A percentile compares a stretch with the other conserved stretches of the same genome.
Evolutionary conservation across 2,329 filamentous ascomycete species (phyloP).

Genomic region (Clonostachys byssicola): DNA sequence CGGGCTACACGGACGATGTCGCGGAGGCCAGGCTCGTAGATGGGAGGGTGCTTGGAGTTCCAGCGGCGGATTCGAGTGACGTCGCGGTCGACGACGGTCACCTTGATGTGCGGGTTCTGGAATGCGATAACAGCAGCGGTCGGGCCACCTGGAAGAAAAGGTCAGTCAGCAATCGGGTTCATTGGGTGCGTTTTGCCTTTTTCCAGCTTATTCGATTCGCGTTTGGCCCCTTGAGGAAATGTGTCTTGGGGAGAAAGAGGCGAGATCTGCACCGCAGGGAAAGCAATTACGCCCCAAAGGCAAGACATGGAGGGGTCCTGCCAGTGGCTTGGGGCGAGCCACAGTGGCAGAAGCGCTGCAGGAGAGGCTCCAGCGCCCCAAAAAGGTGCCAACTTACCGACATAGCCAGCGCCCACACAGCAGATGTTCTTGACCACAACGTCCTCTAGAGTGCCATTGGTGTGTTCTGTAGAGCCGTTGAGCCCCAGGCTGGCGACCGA

Average conservation of each 20-base stretch:
- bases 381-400: slow-evolving; percentile 47
- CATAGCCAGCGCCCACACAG: slow-evolving; percentile 73
- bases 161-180: not conserved
- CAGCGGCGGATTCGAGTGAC: slow-evolving; percentile 62
- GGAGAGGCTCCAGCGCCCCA: no score
- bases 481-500: slow-evolving; percentile 22
- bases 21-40: slow-evolving; percentile 69
- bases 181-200: no score
- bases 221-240: not conserved
- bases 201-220: no score
- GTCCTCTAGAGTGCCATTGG: slow-evolving; percentile 19
- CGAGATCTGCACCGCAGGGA: not conserved
- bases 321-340: not conserved
- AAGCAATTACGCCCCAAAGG: not conserved
- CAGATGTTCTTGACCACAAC: slow-evolving; percentile 56
- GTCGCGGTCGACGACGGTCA: slow-evolving; percentile 74
- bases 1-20: slow-evolving; percentile 64
- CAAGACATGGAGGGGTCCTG: not conserved
- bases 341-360: no score
- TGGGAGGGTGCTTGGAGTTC: slow-evolving; percentile 70
- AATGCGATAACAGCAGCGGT: slow-evolving; percentile 72
- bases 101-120: slow-evolving; percentile 65
- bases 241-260: not conserved
- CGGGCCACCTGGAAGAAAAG: slow-evolving; percentile 53
- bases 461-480: slow-evolving; percentile 20